These are phyloP conservation scores for Elongisporangium undulatum DNA, from an alignment of 352 stramenopile species.

Conservation along the genomic window DNA sequence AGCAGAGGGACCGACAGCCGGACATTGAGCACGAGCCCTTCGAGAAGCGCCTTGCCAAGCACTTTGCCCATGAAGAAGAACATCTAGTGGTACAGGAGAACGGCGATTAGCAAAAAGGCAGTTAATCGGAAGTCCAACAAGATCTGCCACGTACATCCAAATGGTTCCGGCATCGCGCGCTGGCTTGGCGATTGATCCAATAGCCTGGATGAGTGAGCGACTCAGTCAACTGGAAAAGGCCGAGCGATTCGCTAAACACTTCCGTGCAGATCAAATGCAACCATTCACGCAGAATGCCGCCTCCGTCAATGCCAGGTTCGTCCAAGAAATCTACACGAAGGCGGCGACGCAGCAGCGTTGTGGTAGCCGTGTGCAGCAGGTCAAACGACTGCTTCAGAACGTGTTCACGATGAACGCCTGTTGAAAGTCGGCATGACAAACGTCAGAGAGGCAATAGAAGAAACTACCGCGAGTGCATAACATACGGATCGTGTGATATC, in stretches of 20 bases:
- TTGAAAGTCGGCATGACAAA: neutral
- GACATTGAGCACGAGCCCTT: constrained; percentile 68
- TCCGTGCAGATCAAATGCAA: constrained; percentile 66
- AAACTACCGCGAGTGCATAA: neutral
- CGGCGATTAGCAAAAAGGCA: constrained; percentile 1
- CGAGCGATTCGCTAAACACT: constrained; percentile 44
- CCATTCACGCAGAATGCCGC: constrained; percentile 79
- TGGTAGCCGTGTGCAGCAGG: constrained; percentile 47
- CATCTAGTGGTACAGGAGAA: constrained; percentile 26
- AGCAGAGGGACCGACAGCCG: constrained; percentile 58
- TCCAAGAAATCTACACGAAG: constrained; percentile 84
- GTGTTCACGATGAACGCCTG: constrained; percentile 60
- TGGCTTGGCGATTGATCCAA: constrained; percentile 46
- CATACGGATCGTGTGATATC: constrained; percentile 67
- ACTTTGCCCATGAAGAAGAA: constrained; percentile 81
- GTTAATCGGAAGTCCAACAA: neutral
- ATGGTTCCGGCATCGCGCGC: constrained; percentile 18
- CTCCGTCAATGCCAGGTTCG: constrained; percentile 70
- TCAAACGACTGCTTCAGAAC: constrained; percentile 67
- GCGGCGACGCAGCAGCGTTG: constrained; percentile 49
- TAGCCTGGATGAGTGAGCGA: constrained; percentile 48
- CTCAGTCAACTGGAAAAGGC: constrained; percentile 43
- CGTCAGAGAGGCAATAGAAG: neutral
- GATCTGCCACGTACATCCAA: constrained; percentile 26
- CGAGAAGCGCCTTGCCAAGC: constrained; percentile 61